Evolutionary conservation across 805 yeast species (phyloP), one percentile per base, ranked within the genome.

Genomic region (Cyberlindnera xylosilytica): DNA sequence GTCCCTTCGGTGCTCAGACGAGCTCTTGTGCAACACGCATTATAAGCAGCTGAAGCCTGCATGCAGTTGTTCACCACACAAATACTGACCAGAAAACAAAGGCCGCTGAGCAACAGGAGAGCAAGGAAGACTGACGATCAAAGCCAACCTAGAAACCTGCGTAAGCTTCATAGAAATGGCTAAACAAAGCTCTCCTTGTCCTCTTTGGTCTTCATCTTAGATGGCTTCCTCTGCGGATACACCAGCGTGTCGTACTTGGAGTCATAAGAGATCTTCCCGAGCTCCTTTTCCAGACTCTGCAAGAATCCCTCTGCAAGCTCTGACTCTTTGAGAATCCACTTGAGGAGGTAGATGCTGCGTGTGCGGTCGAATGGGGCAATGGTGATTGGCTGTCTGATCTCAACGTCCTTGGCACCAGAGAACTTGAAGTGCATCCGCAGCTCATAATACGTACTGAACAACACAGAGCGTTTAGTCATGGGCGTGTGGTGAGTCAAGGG

Each of bases 281-380:
- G 58, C 26, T 56, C 61, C 13, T 53, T 57, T 30, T 65, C 64
- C 39, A 49, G 18, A 13, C 36, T 34, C 11, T 38, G 38, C 11
- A 49, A 26, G 35, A 45, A 45, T 3, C 48, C 52, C 24, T 54
- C 58, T 2, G 83, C 76, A 19, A 64, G 44, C 29, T 72, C 75
- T 40, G 76, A 74, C 55, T 81, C 83, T 37, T 69, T 66, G 44
- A 69, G 49, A 15, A 81, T 76, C 73, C 83, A 71, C 45, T 67
- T 69, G 42, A 79, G 65, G 11, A 80, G 55, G 43, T 77, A 70
- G 26, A 66, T 70, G 32, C 80, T 64, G 50, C 74, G 69, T 3
- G 58, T 50, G 28, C 73, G 58, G 50, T 77, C 72, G 63, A 72
- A 78, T 2, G 81, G 80, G 20, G 81, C 66, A 0, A 81, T 66